Conservation (phyloP, 352 stramenopile species). For the Globisporangium heterothallicum region DNA sequence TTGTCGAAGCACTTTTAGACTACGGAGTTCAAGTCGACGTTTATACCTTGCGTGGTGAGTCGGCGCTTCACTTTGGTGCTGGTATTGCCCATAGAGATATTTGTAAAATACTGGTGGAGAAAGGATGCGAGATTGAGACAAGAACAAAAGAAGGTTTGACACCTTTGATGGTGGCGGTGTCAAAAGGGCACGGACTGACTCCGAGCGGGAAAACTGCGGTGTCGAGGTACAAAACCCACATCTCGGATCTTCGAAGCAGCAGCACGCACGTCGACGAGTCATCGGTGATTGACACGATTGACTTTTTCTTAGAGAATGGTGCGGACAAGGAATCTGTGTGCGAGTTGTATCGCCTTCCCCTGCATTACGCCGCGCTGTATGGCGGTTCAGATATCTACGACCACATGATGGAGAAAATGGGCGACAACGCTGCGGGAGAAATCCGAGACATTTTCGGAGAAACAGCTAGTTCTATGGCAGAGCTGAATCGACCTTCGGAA, state of each 20-base stretch:
- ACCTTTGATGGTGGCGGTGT: conserved; percentile 71
- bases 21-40: conserved; percentile 72
- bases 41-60: conserved; percentile 58
- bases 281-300: conserved; percentile 60
- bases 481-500: conserved; percentile 29
- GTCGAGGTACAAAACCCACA: conserved; percentile 19
- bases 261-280: conserved; percentile 44
- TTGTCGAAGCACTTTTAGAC: conserved; percentile 79
- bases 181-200: conserved; percentile 31
- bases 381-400: conserved; percentile 54
- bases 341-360: conserved; percentile 55
- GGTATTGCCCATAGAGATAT: conserved; percentile 52
- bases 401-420: conserved; percentile 49
- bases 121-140: conserved; percentile 60
- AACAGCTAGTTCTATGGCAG: conserved; percentile 38
- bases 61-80: conserved; percentile 76
- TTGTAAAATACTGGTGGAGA: conserved; percentile 67
- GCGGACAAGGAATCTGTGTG: conserved; percentile 62
- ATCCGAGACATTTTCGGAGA: conserved; percentile 70
- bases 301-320: conserved; percentile 61
- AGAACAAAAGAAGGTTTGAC: conserved; percentile 66
- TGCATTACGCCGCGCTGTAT: conserved; percentile 74
- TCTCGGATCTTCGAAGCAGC: conserved; percentile 34
- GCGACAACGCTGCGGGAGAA: conserved; percentile 27
- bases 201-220: conserved; percentile 27